Evolutionary conservation across 108 stramenopile species (phyloP).

Genomic region (Skeletonema costatum): DNA sequence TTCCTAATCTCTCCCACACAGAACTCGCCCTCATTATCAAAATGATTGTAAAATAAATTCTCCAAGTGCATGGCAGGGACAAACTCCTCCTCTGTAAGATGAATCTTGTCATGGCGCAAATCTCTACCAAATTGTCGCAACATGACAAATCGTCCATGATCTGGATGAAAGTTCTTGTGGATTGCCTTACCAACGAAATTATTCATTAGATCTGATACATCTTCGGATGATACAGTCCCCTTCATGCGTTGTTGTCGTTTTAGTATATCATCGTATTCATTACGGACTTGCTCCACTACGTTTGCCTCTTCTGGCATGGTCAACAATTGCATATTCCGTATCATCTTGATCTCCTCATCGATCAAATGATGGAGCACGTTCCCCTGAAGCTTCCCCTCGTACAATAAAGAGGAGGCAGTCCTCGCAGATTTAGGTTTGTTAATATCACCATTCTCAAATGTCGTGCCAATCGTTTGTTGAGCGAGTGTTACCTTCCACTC

Average conservation of each 20-base stretch:
- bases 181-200: constrained; percentile 67
- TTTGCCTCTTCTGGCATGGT: constrained; percentile 69
- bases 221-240: constrained; percentile 26
- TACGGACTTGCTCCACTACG: constrained; percentile 49
- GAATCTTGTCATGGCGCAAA: constrained; percentile 38
- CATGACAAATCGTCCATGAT: constrained; percentile 60
- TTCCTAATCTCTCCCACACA: background rate
- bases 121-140: constrained; percentile 51
- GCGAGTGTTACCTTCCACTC: constrained; percentile 80
- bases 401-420: constrained; percentile 56
- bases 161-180: constrained; percentile 74
- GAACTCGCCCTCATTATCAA: background rate
- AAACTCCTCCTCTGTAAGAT: constrained; percentile 52
- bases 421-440: constrained; percentile 49
- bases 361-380: constrained; percentile 54
- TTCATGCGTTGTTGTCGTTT: background rate
- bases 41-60: constrained; percentile 16
- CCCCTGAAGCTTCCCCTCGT: constrained; percentile 59
- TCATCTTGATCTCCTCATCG: constrained; percentile 60
- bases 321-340: constrained; percentile 60
- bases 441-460: constrained; percentile 8
- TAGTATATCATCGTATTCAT: constrained; percentile 48
- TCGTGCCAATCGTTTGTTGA: constrained; percentile 68
- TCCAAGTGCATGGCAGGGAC: constrained; percentile 51
- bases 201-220: constrained; percentile 58